Evolutionary conservation across 202 grass and related monocot genomes (phyloP), one percentile per base, ranked within the genome.

Genomic region (Eragrostis tef): DNA sequence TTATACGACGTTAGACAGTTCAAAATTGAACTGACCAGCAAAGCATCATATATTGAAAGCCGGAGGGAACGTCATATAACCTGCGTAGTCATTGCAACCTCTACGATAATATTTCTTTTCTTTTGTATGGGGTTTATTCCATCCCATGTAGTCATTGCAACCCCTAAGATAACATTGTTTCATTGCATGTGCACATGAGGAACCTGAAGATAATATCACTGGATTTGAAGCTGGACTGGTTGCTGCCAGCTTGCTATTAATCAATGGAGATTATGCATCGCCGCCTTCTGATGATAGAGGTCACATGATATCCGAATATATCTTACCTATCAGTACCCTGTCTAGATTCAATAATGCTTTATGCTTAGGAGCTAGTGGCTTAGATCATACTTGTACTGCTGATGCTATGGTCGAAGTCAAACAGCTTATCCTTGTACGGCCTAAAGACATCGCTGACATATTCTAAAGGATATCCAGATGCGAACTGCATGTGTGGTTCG

Each of bases 191-290:
- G 50, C 49, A 48, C 44, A 67, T 59, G 68, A 61, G 78, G 24
- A 73, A 73, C 72, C 78, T 31, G 54, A 53, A 58, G 53, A 36
- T 31, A 72, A 41, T 27, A 85, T 47, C 71, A 64, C 71, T 81
- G 71, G 64, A 85, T 66, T 65, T 64, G 71, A 81, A 89, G 72
- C 48, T 67, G 66, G 65, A 42, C 9, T 7, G 21, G 0, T 62
- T 52, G 74, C 79, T 2, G 53, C 87, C 73, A 82, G 58, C 58
- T 36, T 85, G 41, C 27, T 81, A 81, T 61, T 77, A 81, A 81
- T 72, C 71, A 77, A 71, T 71, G 22, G 41, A 3, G 15, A 81
- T 59, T 64, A 41, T 73, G 51, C 22, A 79, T 73, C 60, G 77
- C 12, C 52, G 74, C 39, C 77, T 57, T 69, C 69, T 68, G 74